Evolutionary conservation across 2,329 filamentous ascomycete species (phyloP).

Genomic region (Fusarium sp.): DNA sequence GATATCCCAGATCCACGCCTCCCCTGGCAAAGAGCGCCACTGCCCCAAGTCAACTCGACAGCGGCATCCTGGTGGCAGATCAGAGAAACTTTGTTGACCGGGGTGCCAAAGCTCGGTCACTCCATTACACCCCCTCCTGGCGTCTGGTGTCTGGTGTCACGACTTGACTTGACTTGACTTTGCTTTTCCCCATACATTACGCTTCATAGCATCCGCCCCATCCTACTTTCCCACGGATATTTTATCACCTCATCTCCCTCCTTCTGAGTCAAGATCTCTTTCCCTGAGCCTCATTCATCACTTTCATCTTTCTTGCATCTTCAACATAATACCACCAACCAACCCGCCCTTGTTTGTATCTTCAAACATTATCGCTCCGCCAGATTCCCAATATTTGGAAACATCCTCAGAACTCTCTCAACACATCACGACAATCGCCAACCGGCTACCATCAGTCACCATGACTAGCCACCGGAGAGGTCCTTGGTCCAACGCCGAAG

Average conservation of each 20-base stretch:
- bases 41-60: conserved; percentile 47
- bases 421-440: neutral
- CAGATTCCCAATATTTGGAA: neutral
- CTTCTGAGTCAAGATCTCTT: conserved; percentile 31
- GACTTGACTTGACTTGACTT: conserved; percentile 18
- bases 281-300: conserved; percentile 26
- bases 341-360: neutral
- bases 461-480: conserved; percentile 67
- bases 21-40: conserved; percentile 38
- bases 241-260: conserved; percentile 49
- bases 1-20: conserved; percentile 31
- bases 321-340: conserved; percentile 3
- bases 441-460: conserved; percentile 8
- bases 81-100: conserved; percentile 47
- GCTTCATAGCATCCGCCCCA: conserved; percentile 47
- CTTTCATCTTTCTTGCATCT: conserved; percentile 8
- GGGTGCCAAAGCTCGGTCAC: conserved; percentile 27
- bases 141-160: conserved; percentile 6
- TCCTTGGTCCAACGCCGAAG: conserved; percentile 87
- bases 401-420: neutral
- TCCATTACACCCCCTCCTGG: conserved; percentile 17
- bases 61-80: conserved; percentile 50
- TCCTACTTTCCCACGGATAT: conserved; percentile 44
- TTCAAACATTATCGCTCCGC: neutral
- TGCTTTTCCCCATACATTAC: conserved; percentile 49